A percentile compares a stretch with the other conserved stretches of the same genome.
Conservation (phyloP, 768 basidiomycete genomes). For the Dioszegia crocea region DNA sequence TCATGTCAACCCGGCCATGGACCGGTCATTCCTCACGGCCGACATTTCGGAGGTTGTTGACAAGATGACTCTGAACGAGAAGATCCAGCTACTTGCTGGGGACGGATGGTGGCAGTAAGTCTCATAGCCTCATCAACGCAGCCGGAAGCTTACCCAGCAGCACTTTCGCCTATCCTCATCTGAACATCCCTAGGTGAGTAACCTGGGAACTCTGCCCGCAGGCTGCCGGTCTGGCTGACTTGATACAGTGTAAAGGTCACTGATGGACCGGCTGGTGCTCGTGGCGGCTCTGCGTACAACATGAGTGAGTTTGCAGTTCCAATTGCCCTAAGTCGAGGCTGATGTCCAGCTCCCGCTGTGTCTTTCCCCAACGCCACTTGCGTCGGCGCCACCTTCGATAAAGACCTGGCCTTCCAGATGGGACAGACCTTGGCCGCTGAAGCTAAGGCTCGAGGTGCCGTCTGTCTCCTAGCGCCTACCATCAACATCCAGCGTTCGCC, state of each 20-base stretch:
- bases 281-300: conserved; percentile 52
- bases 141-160: neutral
- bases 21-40: conserved; percentile 12
- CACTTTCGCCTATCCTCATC: conserved; percentile 51
- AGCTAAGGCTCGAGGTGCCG: conserved; percentile 59
- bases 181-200: conserved; percentile 55
- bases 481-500: conserved; percentile 68
- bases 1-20: conserved; percentile 13
- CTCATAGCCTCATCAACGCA: neutral
- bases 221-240: conserved; percentile 53
- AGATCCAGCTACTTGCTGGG: conserved; percentile 7
- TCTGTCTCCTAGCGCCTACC: conserved; percentile 64
- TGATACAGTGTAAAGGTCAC: conserved; percentile 64
- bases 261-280: conserved; percentile 68
- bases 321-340: neutral
- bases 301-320: conserved; percentile 51
- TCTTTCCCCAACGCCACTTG: conserved; percentile 66
- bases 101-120: conserved; percentile 19
- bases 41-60: conserved; percentile 3
- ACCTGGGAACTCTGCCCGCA: neutral
- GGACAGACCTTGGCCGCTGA: conserved; percentile 63
- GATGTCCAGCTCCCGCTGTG: conserved; percentile 56
- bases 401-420: conserved; percentile 57
- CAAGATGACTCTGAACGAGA: conserved; percentile 10
- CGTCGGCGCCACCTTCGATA: conserved; percentile 66